Percentiles rank a stretch among this genome's conserved stretches.
phyloP scores from a whole-genome alignment of 2,329 filamentous ascomycete species.

The Exophiala aquamarina region DNA sequence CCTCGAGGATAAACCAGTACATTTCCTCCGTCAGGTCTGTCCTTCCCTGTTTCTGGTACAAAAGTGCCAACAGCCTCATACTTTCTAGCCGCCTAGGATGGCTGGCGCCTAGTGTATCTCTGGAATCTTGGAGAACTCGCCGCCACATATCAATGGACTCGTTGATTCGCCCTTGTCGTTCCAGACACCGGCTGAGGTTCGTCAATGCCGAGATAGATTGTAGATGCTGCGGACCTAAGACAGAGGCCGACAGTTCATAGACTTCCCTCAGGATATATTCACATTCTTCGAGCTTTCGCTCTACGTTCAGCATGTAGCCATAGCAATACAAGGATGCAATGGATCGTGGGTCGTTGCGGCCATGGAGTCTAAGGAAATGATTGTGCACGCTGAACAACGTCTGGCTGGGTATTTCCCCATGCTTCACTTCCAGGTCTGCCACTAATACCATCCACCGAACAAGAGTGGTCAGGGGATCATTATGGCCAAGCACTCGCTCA shows the following conservation, averaged over 20 bases:
- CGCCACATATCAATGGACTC: constrained; percentile 21
- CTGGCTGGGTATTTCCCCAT: constrained; percentile 21
- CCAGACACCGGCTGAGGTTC: constrained; percentile 17
- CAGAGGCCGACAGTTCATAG: constrained; percentile 16
- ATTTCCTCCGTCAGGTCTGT: constrained; percentile 13
- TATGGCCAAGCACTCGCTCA: constrained; percentile 14
- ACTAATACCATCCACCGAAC: constrained; percentile 25
- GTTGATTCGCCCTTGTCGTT: constrained; percentile 17
- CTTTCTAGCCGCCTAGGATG: constrained; percentile 25
- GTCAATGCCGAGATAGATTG: constrained; percentile 25
- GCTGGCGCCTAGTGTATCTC: constrained; percentile 21
- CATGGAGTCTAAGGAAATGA: constrained; percentile 14
- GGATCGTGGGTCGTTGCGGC: constrained; percentile 16
- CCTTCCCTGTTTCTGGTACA: constrained; percentile 12
- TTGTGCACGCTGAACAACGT: constrained; percentile 14
- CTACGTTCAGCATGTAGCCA: constrained; percentile 25
- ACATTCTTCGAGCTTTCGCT: constrained; percentile 17
- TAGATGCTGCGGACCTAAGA: constrained; percentile 18
- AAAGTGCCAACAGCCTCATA: constrained; percentile 14
- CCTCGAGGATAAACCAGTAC: constrained; percentile 24
- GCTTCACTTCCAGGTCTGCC: constrained; percentile 14
- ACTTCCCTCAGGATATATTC: constrained; percentile 19
- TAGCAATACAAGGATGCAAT: constrained; percentile 27
- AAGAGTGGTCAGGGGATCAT: constrained; percentile 22
- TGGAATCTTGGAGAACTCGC: constrained; percentile 21